phyloP scores from a whole-genome alignment of 2,329 filamentous ascomycete species.

The Xylariaceae sp. region DNA sequence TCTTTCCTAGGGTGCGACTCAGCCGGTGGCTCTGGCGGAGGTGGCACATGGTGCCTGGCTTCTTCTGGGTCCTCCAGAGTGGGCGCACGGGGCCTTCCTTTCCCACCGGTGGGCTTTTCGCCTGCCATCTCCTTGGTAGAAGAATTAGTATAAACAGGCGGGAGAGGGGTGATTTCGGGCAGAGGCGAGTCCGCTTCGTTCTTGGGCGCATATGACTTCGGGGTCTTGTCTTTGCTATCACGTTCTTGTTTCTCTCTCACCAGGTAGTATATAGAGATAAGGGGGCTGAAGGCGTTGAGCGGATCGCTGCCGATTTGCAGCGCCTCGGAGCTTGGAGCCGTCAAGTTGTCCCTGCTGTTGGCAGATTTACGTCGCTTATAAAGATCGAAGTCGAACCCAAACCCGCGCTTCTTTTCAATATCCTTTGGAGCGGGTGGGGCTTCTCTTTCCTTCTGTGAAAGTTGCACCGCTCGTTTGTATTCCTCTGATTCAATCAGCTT shows the following conservation, averaged over 20 bases:
- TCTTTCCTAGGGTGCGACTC: conserved; percentile 75
- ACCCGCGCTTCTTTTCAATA: conserved; percentile 80
- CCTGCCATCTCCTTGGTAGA: conserved; percentile 84
- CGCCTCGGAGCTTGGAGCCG: conserved; percentile 79
- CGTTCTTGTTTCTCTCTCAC: conserved; percentile 92
- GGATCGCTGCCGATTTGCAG: conserved; percentile 81
- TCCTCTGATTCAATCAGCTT: conserved; percentile 91
- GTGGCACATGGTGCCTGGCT: conserved; percentile 44
- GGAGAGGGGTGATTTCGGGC: conserved; percentile 75
- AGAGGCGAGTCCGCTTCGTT: conserved; percentile 50
- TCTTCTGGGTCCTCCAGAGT: conserved; percentile 90
- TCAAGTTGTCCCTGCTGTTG: conserved; percentile 83
- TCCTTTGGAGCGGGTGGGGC: conserved; percentile 56
- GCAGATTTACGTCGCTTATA: conserved; percentile 92
- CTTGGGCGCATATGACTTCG: conserved; percentile 32
- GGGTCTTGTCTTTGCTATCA: conserved; percentile 50
- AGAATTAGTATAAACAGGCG: conserved; percentile 85
- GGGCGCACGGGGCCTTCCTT: conserved; percentile 79
- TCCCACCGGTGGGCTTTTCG: conserved; percentile 79
- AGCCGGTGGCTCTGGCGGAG: conserved; percentile 53
- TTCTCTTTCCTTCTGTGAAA: conserved; percentile 66
- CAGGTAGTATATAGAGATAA: conserved; percentile 92
- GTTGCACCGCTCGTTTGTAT: conserved; percentile 79
- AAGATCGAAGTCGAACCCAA: conserved; percentile 94
- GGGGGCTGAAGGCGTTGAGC: conserved; percentile 86